A percentile compares a stretch with the other conserved stretches of the same genome.
These are phyloP conservation scores for Aspergillus niger DNA, from an alignment of 2,329 filamentous ascomycete genomes.

Conservation along the genomic window DNA sequence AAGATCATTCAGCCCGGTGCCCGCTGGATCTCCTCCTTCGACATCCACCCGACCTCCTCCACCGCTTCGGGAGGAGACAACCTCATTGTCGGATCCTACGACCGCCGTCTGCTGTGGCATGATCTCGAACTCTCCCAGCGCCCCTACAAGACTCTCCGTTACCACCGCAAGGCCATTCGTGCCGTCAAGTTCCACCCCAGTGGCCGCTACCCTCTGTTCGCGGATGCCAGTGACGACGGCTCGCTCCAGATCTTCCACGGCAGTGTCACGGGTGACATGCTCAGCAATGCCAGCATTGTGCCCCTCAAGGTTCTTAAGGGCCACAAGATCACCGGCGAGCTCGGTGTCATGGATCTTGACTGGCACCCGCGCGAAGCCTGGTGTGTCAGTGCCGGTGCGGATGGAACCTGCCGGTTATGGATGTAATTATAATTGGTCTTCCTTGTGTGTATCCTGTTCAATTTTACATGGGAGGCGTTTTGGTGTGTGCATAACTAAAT, in stretches of 20 bases:
- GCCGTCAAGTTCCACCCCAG: conserved; percentile 83
- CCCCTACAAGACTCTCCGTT: conserved; percentile 95
- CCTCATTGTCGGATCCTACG: conserved; percentile 90
- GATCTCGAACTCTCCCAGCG: conserved; percentile 87
- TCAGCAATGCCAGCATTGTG: conserved; percentile 96
- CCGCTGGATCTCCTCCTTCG: conserved; percentile 90
- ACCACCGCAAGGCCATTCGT: conserved; percentile 89
- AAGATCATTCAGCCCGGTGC: conserved; percentile 93
- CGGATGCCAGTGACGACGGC: conserved; percentile 92
- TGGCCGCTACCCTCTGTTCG: conserved; percentile 78
- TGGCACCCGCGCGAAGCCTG: conserved; percentile 96
- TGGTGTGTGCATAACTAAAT: conserved; percentile 25
- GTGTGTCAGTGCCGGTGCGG: conserved; percentile 90
- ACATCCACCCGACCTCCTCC: conserved; percentile 86
- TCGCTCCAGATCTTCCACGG: conserved; percentile 95
- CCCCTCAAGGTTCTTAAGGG: conserved; percentile 91
- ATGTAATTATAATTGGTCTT: conserved; percentile 51
- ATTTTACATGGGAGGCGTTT: conserved; percentile 27
- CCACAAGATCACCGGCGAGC: conserved; percentile 79
- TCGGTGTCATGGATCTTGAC: conserved; percentile 90
- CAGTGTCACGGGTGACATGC: conserved; percentile 88
- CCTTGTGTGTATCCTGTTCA: conserved; percentile 20
- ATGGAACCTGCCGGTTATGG: conserved; percentile 91
- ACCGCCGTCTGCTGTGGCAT: conserved; percentile 92
- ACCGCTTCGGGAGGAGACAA: conserved; percentile 91